Conservation (phyloP, 805 yeast species). For the Soucietia sequanensis region DNA sequence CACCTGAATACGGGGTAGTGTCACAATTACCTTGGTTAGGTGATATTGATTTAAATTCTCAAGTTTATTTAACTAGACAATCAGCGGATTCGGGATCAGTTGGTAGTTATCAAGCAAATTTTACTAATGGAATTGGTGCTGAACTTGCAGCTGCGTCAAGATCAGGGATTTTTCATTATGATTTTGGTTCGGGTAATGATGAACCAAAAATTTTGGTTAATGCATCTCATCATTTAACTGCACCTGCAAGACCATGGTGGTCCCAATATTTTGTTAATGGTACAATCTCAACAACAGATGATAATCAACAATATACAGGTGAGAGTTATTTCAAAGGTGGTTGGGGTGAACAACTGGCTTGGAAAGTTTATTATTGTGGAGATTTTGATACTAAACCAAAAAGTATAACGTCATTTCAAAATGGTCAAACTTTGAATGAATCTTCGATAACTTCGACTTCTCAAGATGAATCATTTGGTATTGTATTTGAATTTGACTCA, state of each 20-base stretch:
- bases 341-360: conserved; percentile 27
- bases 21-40: conserved; percentile 27
- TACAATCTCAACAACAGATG: conserved; percentile 12
- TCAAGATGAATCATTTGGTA: conserved; percentile 19
- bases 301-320: conserved; percentile 20
- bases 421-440: not conserved
- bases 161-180: conserved; percentile 24
- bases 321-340: conserved; percentile 25
- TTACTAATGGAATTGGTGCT: conserved; percentile 17
- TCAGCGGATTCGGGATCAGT: conserved; percentile 18
- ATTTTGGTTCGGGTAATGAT: conserved; percentile 14
- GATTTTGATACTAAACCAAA: conserved; percentile 20
- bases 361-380: conserved; percentile 29
- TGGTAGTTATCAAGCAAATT: conserved; percentile 22
- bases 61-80: conserved; percentile 10
- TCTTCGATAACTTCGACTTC: conserved; percentile 4
- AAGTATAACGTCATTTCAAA: conserved; percentile 12
- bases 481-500: conserved; percentile 19
- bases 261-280: conserved; percentile 29
- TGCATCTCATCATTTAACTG: conserved; percentile 25
- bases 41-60: conserved; percentile 10
- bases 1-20: conserved; percentile 35
- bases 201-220: conserved; percentile 22
- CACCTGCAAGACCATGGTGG: conserved; percentile 29
- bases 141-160: conserved; percentile 26